Evolutionary conservation across 345 rosid species (phyloP).

Genomic region (Clarkia xantiana): DNA sequence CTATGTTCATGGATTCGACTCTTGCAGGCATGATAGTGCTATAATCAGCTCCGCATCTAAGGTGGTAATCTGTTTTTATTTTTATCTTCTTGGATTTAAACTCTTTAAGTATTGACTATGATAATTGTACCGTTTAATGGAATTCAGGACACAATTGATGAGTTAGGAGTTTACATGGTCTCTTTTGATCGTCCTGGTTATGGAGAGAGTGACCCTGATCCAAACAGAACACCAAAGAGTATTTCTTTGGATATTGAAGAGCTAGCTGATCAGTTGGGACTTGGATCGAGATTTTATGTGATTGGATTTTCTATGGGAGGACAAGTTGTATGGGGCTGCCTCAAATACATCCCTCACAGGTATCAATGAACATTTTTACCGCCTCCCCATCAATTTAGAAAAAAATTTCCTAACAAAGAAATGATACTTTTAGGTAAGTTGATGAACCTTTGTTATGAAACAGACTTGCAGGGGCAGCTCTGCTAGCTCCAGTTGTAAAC

Average conservation of each 20-base stretch:
- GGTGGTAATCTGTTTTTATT: slow-evolving; percentile 3
- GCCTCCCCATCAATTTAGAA: too few relatives aligned
- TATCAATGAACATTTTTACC: slow-evolving; percentile 5
- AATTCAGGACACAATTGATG: slow-evolving; percentile 37
- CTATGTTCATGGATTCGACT: slow-evolving; percentile 32
- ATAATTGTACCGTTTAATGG: neutral
- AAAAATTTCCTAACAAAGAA: too few relatives aligned
- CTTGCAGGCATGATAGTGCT: slow-evolving; percentile 28
- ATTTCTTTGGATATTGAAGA: slow-evolving; percentile 51
- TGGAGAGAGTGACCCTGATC: slow-evolving; percentile 61
- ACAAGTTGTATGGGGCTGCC: slow-evolving; percentile 36
- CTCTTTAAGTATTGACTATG: neutral
- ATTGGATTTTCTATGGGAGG: slow-evolving; percentile 54
- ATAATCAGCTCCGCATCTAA: slow-evolving; percentile 2
- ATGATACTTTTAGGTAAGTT: neutral
- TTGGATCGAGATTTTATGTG: slow-evolving; percentile 41
- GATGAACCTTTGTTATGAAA: neutral
- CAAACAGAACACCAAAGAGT: slow-evolving; percentile 34
- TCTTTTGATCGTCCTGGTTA: slow-evolving; percentile 64
- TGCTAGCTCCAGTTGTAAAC: slow-evolving; percentile 43
- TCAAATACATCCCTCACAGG: slow-evolving; percentile 66
- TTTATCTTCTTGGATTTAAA: neutral
- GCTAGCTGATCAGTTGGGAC: slow-evolving; percentile 50
- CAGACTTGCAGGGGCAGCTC: slow-evolving; percentile 45
- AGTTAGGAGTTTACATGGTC: slow-evolving; percentile 37